Evolutionary conservation across 371 early-diverging fungal species (phyloP).

Genomic region (Rhizopus arrhizus): DNA sequence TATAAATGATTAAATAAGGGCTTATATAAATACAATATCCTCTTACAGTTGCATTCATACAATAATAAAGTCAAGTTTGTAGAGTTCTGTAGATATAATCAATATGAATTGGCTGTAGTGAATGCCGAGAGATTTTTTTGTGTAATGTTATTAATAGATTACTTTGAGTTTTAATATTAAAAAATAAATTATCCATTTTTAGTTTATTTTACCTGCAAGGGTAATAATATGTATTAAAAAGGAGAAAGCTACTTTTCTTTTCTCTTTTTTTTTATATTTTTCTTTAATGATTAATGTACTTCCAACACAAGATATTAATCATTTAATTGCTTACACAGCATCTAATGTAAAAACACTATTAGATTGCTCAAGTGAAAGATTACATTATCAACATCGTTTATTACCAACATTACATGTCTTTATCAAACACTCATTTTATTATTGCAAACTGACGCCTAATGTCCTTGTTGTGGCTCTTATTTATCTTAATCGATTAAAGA

Average conservation of each 20-base stretch:
- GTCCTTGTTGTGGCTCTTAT: conserved; percentile 65
- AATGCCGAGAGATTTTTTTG: no score
- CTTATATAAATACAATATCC: no score
- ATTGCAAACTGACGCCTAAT: conserved; percentile 44
- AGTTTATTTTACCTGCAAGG: conserved; percentile 7
- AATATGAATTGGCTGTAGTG: no score
- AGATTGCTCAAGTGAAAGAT: conserved; percentile 34
- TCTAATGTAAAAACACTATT: conserved; percentile 31
- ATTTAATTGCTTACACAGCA: conserved; percentile 33
- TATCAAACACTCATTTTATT: conserved; percentile 37
- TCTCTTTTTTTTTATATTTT: not conserved
- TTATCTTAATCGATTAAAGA: conserved; percentile 70
- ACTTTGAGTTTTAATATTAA: no score
- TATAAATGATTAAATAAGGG: no score
- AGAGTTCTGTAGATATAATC: no score
- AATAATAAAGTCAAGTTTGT: no score
- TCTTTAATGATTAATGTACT: conserved; percentile 15
- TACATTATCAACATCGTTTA: conserved; percentile 33
- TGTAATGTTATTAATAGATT: no score
- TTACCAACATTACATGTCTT: conserved; percentile 38
- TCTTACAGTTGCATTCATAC: no score
- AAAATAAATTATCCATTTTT: conserved; percentile 5
- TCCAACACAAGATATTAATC: conserved; percentile 26
- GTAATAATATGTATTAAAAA: not conserved
- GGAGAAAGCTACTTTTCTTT: not conserved